These are phyloP conservation scores for Hyphochytrium catenoides DNA, from an alignment of 352 stramenopile genomes.

Conservation along the genomic window DNA sequence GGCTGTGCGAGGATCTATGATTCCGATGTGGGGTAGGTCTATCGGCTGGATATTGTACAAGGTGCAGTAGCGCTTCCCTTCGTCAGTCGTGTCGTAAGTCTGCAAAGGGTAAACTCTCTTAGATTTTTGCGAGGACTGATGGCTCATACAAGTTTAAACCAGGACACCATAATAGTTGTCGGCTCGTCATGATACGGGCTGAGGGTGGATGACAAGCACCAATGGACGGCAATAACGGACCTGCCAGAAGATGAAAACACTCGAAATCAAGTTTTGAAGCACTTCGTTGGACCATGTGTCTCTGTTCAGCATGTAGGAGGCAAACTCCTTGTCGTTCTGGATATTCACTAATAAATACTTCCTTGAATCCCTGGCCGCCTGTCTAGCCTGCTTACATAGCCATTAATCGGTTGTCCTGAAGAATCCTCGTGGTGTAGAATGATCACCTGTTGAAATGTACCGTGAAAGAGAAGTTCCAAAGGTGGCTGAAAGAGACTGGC, in stretches of 20 bases:
- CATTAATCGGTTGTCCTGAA: conserved; percentile 1
- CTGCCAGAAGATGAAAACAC: conserved; percentile 86
- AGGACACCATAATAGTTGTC: no score
- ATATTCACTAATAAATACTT: conserved; percentile 86
- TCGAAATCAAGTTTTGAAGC: conserved; percentile 74
- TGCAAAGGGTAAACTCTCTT: conserved; percentile 6
- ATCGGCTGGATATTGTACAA: conserved; percentile 46
- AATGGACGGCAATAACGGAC: conserved; percentile 9
- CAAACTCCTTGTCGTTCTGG: conserved; percentile 77
- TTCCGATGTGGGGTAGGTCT: conserved; percentile 30
- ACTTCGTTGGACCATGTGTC: conserved; percentile 86
- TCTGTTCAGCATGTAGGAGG: conserved; percentile 80
- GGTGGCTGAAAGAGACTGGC: conserved; percentile 42
- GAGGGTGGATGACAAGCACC: conserved; percentile 1
- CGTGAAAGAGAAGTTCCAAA: conserved; percentile 40
- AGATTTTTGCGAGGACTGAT: no score
- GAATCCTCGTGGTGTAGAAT: not conserved
- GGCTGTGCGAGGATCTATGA: conserved; percentile 45
- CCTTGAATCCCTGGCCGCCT: conserved; percentile 44
- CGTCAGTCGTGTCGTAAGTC: conserved; percentile 44
- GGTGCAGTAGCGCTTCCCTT: conserved; percentile 51
- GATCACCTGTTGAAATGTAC: conserved; percentile 31
- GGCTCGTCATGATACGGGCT: conserved; percentile 1
- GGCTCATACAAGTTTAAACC: no score
- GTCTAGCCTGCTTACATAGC: conserved; percentile 3